A percentile compares a stretch with the other conserved stretches of the same genome.
These are phyloP conservation scores for Flaveria brownii DNA, from an alignment of 129 eudicot genomes.

Conservation along the genomic window DNA sequence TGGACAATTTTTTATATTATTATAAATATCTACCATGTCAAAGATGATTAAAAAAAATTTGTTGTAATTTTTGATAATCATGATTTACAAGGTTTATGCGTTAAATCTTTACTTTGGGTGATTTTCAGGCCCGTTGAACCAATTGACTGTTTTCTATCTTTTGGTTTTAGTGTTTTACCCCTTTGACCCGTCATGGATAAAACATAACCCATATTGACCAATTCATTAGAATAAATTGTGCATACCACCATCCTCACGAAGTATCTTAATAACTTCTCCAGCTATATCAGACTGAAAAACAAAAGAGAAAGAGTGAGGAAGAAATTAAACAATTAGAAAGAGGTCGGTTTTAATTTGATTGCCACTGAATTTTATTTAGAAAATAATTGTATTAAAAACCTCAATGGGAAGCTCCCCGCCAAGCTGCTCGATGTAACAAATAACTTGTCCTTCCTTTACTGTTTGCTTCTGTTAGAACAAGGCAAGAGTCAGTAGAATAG, in stretches of 20 bases:
- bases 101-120: neutral
- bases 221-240: neutral
- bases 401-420: constrained; percentile 74
- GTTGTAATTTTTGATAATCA: neutral
- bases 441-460: constrained; percentile 86
- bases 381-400: constrained; percentile 43
- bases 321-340: neutral
- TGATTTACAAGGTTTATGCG: neutral
- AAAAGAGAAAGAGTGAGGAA: neutral
- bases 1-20: too few relatives aligned
- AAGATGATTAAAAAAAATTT: neutral
- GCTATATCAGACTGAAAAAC: constrained; percentile 62
- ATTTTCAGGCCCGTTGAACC: neutral
- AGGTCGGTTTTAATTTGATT: neutral
- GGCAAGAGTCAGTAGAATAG: constrained; percentile 10
- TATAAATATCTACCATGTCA: too few relatives aligned
- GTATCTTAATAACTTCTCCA: constrained; percentile 86
- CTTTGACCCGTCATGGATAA: neutral
- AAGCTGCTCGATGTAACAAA: constrained; percentile 91
- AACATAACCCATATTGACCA: constrained; percentile 1
- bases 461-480: constrained; percentile 60
- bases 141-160: neutral
- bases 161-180: neutral
- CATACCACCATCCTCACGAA: constrained; percentile 81
- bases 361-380: neutral